These are phyloP conservation scores for Termitomyces sp. DNA, from an alignment of 1,284 basidiomycete species.

Conservation along the genomic window DNA sequence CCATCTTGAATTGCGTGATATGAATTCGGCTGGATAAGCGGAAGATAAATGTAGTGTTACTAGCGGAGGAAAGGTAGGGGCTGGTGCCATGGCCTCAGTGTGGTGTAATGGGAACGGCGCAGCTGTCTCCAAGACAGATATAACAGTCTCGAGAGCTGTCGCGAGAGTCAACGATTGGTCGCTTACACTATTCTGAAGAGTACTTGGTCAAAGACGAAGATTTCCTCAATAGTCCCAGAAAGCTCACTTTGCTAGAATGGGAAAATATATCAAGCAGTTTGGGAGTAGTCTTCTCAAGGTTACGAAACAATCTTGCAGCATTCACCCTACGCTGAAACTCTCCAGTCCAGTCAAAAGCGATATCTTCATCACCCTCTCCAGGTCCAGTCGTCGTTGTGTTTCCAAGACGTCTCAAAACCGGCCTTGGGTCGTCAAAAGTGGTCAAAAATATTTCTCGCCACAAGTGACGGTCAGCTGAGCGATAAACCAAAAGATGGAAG, in stretches of 20 bases:
- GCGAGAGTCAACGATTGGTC: slow-evolving; percentile 3
- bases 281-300: neutral
- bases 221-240: neutral
- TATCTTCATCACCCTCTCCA: slow-evolving; percentile 8
- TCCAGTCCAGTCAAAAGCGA: slow-evolving; percentile 21
- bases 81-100: neutral
- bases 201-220: neutral
- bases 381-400: slow-evolving; percentile 5
- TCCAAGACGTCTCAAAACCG: slow-evolving; percentile 20
- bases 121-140: slow-evolving; percentile 16
- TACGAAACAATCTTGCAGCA: slow-evolving; percentile 14
- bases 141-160: slow-evolving; percentile 13
- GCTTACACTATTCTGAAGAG: neutral
- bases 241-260: slow-evolving; percentile 2
- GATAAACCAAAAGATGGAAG: slow-evolving; percentile 38
- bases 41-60: slow-evolving; percentile 3
- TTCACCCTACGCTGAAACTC: slow-evolving; percentile 20
- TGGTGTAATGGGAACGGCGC: slow-evolving; percentile 13
- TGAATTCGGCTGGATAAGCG: slow-evolving; percentile 7
- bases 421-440: slow-evolving; percentile 46
- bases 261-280: slow-evolving; percentile 10
- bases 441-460: slow-evolving; percentile 50
- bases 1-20: slow-evolving; percentile 19
- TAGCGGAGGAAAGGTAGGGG: slow-evolving; percentile 14
- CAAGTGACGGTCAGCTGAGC: slow-evolving; percentile 40